Conservation (phyloP, 352 stramenopile genomes). For the Pythium periplocum region DNA sequence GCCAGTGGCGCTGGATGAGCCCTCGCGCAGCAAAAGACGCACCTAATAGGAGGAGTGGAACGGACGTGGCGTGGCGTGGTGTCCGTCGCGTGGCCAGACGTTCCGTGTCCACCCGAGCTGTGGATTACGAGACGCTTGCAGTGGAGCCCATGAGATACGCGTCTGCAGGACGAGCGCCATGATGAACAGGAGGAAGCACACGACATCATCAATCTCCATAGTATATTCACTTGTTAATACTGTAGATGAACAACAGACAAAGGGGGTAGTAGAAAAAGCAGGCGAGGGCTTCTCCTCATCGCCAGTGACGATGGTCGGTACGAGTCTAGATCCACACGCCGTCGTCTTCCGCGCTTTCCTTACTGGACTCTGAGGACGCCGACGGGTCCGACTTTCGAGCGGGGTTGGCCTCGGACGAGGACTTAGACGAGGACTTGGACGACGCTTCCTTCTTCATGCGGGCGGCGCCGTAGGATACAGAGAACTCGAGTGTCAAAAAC, state of each 20-base stretch:
- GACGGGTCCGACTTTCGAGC: slow-evolving; percentile 27
- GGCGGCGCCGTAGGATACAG: slow-evolving; percentile 54
- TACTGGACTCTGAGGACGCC: not conserved
- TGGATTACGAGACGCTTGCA: not conserved
- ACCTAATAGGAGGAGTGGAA: too few species aligned
- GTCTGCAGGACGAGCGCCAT: not conserved
- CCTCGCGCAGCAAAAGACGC: too few species aligned
- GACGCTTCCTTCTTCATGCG: slow-evolving; percentile 72
- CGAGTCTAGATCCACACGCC: slow-evolving; percentile 68
- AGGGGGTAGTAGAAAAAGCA: too few species aligned
- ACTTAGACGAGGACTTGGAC: slow-evolving; percentile 19
- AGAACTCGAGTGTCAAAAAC: slow-evolving; percentile 77
- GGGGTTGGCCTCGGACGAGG: slow-evolving; percentile 20
- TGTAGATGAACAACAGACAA: slow-evolving; percentile 1
- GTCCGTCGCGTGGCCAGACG: too few species aligned
- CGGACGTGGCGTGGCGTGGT: too few species aligned
- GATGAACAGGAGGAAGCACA: not conserved
- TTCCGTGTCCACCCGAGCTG: too few species aligned
- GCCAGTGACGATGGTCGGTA: slow-evolving; percentile 1
- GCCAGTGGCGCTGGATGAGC: too few species aligned
- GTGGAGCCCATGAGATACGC: not conserved
- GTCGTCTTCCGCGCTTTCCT: slow-evolving; percentile 36
- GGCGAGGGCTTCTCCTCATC: not conserved
- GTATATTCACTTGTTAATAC: slow-evolving; percentile 22
- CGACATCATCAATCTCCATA: slow-evolving; percentile 1